Conservation (phyloP, 169 alveolate genomes). For the Cryptosporidium parvum region DNA sequence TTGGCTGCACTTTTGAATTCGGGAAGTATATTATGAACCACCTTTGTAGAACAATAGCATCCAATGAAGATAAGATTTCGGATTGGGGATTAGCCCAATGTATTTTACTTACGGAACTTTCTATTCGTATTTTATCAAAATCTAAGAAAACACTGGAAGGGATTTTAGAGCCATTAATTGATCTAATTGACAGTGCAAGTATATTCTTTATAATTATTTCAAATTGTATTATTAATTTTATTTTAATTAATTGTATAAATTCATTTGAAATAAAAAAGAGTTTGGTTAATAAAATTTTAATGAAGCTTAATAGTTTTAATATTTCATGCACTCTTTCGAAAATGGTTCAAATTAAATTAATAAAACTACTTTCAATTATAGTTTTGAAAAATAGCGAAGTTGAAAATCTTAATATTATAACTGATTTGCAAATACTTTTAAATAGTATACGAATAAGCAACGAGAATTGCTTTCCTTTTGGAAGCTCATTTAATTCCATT, state of each 20-base stretch:
- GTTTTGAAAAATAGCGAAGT: constrained; percentile 2
- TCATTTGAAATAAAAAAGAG: constrained; percentile 16
- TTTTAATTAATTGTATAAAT: constrained; percentile 19
- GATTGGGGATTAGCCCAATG: constrained; percentile 48
- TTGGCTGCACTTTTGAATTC: constrained; percentile 31
- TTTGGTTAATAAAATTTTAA: constrained; percentile 7
- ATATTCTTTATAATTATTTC: constrained; percentile 4
- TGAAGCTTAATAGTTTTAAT: background rate
- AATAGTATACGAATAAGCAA: background rate
- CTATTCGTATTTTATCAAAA: constrained; percentile 18
- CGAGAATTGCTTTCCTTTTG: constrained; percentile 59
- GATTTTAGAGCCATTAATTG: background rate
- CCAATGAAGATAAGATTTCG: background rate
- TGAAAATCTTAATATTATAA: background rate
- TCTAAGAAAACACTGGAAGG: background rate
- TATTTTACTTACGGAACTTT: constrained; percentile 8
- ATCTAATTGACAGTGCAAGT: background rate
- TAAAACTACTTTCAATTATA: constrained; percentile 46
- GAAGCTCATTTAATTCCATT: constrained; percentile 50
- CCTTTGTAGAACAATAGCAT: constrained; percentile 30
- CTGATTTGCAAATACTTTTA: background rate
- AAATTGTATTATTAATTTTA: constrained; percentile 32
- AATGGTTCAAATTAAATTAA: background rate
- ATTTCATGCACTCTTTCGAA: background rate
- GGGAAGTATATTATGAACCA: constrained; percentile 63